Percentiles rank a stretch among this genome's conserved stretches.
Evolutionary conservation across 192 early-diverging fungal genomes (phyloP).

Genomic region (Backusella mclennaniae): DNA sequence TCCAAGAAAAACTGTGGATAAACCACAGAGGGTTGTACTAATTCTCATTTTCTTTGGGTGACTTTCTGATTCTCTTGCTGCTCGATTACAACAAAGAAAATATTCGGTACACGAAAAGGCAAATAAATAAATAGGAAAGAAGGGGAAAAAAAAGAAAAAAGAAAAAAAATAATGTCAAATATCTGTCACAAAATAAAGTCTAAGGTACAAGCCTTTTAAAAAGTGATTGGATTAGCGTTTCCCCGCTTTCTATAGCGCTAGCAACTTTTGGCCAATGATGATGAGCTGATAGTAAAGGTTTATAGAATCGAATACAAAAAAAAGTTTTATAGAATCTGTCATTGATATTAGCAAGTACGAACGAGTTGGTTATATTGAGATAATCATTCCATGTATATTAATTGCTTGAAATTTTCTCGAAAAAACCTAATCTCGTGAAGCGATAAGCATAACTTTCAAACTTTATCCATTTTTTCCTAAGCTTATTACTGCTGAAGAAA

Average conservation of each 20-base stretch:
- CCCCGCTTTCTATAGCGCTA: not conserved
- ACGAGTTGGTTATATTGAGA: not conserved
- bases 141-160: not conserved
- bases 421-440: not conserved
- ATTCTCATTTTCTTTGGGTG: slow-evolving; percentile 4
- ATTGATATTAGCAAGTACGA: not conserved
- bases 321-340: too few species aligned
- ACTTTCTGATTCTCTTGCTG: not conserved
- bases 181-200: slow-evolving; percentile 6
- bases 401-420: not conserved
- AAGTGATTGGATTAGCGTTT: not conserved
- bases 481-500: not conserved
- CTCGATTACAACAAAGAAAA: not conserved
- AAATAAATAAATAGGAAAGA: not conserved
- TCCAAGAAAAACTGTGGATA: not conserved
- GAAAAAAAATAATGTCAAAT: not conserved
- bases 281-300: not conserved
- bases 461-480: not conserved
- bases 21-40: slow-evolving; percentile 7
- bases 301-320: too few species aligned
- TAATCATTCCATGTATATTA: not conserved
- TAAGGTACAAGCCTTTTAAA: not conserved
- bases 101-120: not conserved
- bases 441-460: not conserved
- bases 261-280: not conserved